A percentile compares a stretch with the other conserved stretches of the same genome.
Conservation (phyloP, 805 yeast genomes). For the Clavispora phyllophila region DNA sequence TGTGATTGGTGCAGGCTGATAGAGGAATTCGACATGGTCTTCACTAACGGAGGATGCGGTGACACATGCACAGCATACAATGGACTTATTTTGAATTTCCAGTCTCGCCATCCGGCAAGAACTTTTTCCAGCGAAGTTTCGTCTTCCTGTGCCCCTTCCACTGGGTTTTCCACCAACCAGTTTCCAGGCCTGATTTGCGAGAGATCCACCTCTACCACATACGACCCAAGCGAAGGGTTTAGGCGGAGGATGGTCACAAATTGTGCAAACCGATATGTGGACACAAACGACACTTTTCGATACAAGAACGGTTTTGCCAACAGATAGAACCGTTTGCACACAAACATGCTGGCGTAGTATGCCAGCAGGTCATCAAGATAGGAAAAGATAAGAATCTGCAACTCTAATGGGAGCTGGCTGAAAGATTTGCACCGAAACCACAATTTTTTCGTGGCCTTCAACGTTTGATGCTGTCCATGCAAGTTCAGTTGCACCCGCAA, state of each 20-base stretch:
- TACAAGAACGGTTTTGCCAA: constrained; percentile 55
- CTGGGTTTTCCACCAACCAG: constrained; percentile 14
- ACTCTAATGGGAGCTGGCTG: constrained; percentile 39
- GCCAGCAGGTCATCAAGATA: constrained; percentile 34
- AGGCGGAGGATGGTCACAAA: constrained; percentile 64
- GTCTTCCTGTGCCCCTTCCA: constrained; percentile 5
- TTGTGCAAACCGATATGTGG: constrained; percentile 78
- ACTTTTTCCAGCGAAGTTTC: constrained; percentile 15
- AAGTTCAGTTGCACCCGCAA: constrained; percentile 19
- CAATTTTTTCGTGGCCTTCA: constrained; percentile 4
- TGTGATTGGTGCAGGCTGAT: constrained; percentile 13
- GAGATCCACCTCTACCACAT: constrained; percentile 55
- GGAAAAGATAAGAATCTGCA: constrained; percentile 33
- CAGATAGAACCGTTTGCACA: constrained; percentile 45
- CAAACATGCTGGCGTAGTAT: constrained; percentile 39
- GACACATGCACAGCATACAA: constrained; percentile 39
- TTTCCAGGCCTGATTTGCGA: constrained; percentile 40
- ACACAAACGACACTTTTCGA: constrained; percentile 47
- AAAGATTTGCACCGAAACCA: constrained; percentile 14
- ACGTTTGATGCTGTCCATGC: constrained; percentile 7
- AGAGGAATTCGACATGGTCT: constrained; percentile 7
- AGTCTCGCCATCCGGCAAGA: constrained; percentile 86
- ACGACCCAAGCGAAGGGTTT: constrained; percentile 49
- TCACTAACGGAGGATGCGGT: constrained; percentile 13
- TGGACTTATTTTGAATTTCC: constrained; percentile 76